phyloP scores from a whole-genome alignment of 1,284 basidiomycete species.

The Heterobasidion annosum region DNA sequence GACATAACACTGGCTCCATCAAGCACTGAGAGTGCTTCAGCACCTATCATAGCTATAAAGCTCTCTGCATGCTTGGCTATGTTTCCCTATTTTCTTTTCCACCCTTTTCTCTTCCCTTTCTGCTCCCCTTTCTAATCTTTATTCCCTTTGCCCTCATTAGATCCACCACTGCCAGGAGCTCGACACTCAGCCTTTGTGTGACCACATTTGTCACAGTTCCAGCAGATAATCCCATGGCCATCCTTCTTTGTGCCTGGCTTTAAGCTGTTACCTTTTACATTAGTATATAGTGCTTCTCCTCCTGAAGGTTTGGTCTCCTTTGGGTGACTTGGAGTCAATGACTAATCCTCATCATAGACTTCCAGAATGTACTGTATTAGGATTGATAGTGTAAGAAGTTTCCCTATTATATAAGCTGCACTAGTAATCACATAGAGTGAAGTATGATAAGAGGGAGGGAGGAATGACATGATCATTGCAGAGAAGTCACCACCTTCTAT shows the following conservation, averaged over 20 bases:
- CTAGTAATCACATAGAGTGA: constrained; percentile 7
- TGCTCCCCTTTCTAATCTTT: not conserved
- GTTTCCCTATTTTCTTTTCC: not conserved
- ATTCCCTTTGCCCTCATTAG: not conserved
- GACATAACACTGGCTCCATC: not conserved
- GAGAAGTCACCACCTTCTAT: constrained; percentile 10
- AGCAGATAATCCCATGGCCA: not conserved
- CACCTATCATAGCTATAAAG: not conserved
- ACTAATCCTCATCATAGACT: not conserved
- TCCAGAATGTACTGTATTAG: constrained; percentile 6
- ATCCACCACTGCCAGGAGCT: not conserved
- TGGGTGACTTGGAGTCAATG: too few species aligned
- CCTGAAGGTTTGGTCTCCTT: not conserved
- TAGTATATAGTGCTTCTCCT: not conserved
- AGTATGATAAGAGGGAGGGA: constrained; percentile 11
- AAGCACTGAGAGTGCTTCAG: not conserved
- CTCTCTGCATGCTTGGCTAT: not conserved
- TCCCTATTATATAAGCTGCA: not conserved
- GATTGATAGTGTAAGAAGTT: constrained; percentile 6
- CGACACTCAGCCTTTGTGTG: not conserved
- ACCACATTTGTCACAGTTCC: not conserved
- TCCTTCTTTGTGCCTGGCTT: not conserved
- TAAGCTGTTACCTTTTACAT: not conserved
- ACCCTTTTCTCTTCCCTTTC: not conserved
- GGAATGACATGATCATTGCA: constrained; percentile 11